These are phyloP conservation scores for Phytophthora palmivora DNA, from an alignment of 352 stramenopile genomes.

Conservation along the genomic window DNA sequence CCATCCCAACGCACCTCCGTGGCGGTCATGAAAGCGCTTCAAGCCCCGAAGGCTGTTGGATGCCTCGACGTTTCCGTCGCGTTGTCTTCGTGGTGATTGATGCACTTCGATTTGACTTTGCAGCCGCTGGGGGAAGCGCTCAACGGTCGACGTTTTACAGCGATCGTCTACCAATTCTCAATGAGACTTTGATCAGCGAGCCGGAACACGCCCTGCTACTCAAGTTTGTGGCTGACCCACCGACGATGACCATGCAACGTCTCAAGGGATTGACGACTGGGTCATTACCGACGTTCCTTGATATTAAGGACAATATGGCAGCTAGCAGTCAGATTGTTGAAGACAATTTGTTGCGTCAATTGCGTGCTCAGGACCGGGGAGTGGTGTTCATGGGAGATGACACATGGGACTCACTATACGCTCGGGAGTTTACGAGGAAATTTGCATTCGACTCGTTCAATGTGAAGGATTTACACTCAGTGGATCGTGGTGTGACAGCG, in stretches of 20 bases:
- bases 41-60: constrained; percentile 63
- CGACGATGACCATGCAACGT: constrained; percentile 98
- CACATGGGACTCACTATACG: constrained; percentile 97
- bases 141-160: constrained; percentile 67
- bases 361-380: constrained; percentile 52
- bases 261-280: constrained; percentile 98
- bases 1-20: constrained; percentile 9
- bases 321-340: constrained; percentile 92
- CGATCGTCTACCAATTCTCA: constrained; percentile 87
- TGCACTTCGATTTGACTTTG: constrained; percentile 97
- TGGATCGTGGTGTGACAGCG: constrained; percentile 93
- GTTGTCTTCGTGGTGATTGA: constrained; percentile 97
- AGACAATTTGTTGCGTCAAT: constrained; percentile 96
- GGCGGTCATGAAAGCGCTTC: constrained; percentile 12
- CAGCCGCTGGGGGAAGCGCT: constrained; percentile 33
- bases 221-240: constrained; percentile 97
- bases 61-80: constrained; percentile 73
- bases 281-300: constrained; percentile 97
- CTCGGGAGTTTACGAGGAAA: constrained; percentile 88
- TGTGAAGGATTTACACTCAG: constrained; percentile 97
- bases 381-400: constrained; percentile 99
- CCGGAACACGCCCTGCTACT: constrained; percentile 83
- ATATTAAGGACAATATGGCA: constrained; percentile 96
- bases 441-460: constrained; percentile 98
- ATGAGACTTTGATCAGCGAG: constrained; percentile 56